These are phyloP conservation scores for Bipolaris gigantea DNA, from an alignment of 2,329 filamentous ascomycete genomes.

Conservation along the genomic window DNA sequence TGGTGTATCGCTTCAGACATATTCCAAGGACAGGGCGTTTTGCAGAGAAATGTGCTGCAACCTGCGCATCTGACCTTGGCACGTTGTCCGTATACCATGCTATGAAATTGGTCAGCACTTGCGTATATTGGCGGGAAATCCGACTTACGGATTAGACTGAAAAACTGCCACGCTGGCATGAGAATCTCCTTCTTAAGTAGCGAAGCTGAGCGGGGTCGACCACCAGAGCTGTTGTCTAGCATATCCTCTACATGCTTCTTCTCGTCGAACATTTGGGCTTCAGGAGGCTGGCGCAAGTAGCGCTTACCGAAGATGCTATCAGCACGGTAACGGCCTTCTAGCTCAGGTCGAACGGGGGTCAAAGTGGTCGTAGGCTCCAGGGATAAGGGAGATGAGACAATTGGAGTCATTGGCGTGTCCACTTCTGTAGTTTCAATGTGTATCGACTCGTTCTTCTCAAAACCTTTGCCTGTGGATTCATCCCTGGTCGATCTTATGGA, in stretches of 20 bases:
- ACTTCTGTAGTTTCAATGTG: slow-evolving; percentile 52
- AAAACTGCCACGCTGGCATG: slow-evolving; percentile 98
- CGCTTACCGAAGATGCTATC: slow-evolving; percentile 56
- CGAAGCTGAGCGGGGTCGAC: slow-evolving; percentile 43
- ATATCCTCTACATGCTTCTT: slow-evolving; percentile 51
- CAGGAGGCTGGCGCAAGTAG: slow-evolving; percentile 44
- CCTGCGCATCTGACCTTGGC: slow-evolving; percentile 70
- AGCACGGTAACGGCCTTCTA: slow-evolving; percentile 46
- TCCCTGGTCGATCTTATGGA: slow-evolving; percentile 47
- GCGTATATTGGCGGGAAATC: background rate
- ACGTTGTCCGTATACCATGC: slow-evolving; percentile 81
- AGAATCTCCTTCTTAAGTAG: slow-evolving; percentile 75
- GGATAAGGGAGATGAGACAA: slow-evolving; percentile 39
- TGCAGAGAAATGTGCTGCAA: slow-evolving; percentile 83
- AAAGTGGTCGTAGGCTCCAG: slow-evolving; percentile 29
- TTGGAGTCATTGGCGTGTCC: slow-evolving; percentile 36
- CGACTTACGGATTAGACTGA: slow-evolving; percentile 80
- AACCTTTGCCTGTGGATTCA: slow-evolving; percentile 32
- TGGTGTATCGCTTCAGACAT: slow-evolving; percentile 86
- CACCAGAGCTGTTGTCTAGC: slow-evolving; percentile 35
- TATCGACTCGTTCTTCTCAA: slow-evolving; percentile 42
- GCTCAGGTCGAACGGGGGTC: slow-evolving; percentile 30
- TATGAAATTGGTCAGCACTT: slow-evolving; percentile 43
- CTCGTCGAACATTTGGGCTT: slow-evolving; percentile 55
- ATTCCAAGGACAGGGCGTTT: slow-evolving; percentile 86